phyloP scores from a whole-genome alignment of 169 alveolate species.

The Cryptosporidium sp. region DNA sequence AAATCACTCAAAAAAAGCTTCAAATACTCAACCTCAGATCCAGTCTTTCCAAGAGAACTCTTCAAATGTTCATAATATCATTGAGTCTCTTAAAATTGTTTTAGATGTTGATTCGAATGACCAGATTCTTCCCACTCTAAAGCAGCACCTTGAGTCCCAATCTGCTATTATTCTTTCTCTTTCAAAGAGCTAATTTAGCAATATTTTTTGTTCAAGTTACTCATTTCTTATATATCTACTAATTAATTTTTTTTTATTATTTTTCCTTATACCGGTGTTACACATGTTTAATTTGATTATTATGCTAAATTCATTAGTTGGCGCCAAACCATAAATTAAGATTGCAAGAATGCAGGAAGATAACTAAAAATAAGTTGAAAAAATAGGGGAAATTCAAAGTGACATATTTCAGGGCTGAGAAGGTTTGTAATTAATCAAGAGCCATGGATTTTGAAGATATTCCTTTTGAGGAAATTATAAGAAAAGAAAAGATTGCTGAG shows the following conservation, averaged over 20 bases:
- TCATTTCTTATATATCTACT: neutral
- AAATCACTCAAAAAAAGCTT: neutral
- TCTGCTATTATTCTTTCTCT: constrained; percentile 69
- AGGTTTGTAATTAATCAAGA: neutral
- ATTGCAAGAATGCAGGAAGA: neutral
- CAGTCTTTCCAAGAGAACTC: constrained; percentile 8
- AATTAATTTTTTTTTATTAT: neutral
- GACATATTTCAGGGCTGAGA: neutral
- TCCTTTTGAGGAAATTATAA: constrained; percentile 62
- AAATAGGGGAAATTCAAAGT: neutral
- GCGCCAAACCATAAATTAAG: constrained; percentile 23
- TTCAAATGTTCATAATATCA: constrained; percentile 15
- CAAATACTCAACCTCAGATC: constrained; percentile 48
- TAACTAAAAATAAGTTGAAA: neutral
- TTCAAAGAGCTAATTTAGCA: constrained; percentile 17
- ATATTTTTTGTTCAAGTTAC: neutral
- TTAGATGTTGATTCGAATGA: constrained; percentile 62
- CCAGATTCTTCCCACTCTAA: constrained; percentile 63
- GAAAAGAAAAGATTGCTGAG: constrained; percentile 15
- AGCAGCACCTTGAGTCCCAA: constrained; percentile 73
- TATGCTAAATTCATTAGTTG: neutral
- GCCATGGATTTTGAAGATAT: constrained; percentile 42
- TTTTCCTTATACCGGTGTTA: neutral
- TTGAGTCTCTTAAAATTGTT: constrained; percentile 67
- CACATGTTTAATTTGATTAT: neutral